Evolutionary conservation across 345 rosid genomes (phyloP), one percentile per base, ranked within the genome.

Genomic region (Lumnitzera racemosa): DNA sequence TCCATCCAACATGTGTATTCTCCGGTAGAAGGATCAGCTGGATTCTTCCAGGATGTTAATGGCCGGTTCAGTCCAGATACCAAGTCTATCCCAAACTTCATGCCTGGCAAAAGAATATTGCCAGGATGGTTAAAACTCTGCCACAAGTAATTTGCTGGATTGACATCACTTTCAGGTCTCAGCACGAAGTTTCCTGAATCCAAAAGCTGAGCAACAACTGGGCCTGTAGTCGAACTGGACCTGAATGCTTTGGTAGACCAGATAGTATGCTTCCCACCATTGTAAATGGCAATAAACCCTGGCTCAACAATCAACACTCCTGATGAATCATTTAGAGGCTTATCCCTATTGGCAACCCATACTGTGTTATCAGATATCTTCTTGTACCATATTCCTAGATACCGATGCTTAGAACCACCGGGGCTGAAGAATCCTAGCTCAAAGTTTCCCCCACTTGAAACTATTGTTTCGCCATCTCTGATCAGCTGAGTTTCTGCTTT

Each of bases 71-170:
- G n/a, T 29, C 77, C 75, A 0, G 71, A 61, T 3, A 17, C 13
- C 8, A 77, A 63, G 61, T 71, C 65, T 64, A 64, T 67, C 16
- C 80, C 76, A 15, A 76, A 16, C 55, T 73, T 73, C 83, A 80
- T 80, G 29, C 59, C 81, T 24, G 78, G 67, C 41, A 80, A 50
- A 15, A 76, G 23, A 50, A 70, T 76, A 51, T 80, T 13, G 13
- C 55, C 55, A 14, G 76, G 81, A 55, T 77, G 43, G 57, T 83
- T 82, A 55, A 80, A 83, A 55, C 84, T 79, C 66, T 83, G 84
- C 88, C 88, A 83, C 56, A 83, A 23, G 66, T 50, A 49, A 24
- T 49, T 56, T 13, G 46, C 56, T 54, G 43, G 49, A 41, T 43
- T 20, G 7, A 36, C 15, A 27, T 46, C 47, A 29, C 52, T 62